Conservation (phyloP, 2,329 filamentous ascomycete species). For the Bipolaris sorokiniana region DNA sequence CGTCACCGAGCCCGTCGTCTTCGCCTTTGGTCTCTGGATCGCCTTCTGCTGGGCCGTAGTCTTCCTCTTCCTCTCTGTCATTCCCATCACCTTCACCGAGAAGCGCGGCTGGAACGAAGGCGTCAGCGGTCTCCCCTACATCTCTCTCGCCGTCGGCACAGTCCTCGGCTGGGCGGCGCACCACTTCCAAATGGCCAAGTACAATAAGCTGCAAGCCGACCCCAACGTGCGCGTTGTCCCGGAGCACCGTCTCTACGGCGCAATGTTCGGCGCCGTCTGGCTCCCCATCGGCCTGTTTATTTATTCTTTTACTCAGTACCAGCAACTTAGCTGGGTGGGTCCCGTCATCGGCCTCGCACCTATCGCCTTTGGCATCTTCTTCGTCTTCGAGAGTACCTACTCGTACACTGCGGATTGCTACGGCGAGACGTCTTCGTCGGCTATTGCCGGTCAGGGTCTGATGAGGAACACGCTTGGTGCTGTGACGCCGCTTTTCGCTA, state of each 20-base stretch:
- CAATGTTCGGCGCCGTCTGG: slow-evolving; percentile 41
- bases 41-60: slow-evolving; percentile 61
- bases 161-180: slow-evolving; percentile 58
- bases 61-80: slow-evolving; percentile 59
- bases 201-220: slow-evolving; percentile 51
- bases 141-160: slow-evolving; percentile 57
- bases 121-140: slow-evolving; percentile 58
- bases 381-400: slow-evolving; percentile 57
- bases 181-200: slow-evolving; percentile 60
- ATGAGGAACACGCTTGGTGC: slow-evolving; percentile 62
- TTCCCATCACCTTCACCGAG: slow-evolving; percentile 51
- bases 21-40: slow-evolving; percentile 60
- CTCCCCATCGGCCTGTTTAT: slow-evolving; percentile 50
- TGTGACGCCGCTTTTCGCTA: slow-evolving; percentile 59
- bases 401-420: slow-evolving; percentile 62
- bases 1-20: slow-evolving; percentile 57
- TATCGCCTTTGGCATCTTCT: slow-evolving; percentile 62
- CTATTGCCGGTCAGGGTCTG: slow-evolving; percentile 59
- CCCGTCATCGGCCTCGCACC: slow-evolving; percentile 58
- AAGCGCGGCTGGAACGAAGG: slow-evolving; percentile 61
- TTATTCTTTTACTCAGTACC: slow-evolving; percentile 62
- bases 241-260: slow-evolving; percentile 42
- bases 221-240: slow-evolving; percentile 46
- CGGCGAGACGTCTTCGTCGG: slow-evolving; percentile 53
- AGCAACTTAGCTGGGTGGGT: slow-evolving; percentile 56